These are phyloP conservation scores for Mycena capillaripes DNA, from an alignment of 768 basidiomycete species.

Conservation along the genomic window DNA sequence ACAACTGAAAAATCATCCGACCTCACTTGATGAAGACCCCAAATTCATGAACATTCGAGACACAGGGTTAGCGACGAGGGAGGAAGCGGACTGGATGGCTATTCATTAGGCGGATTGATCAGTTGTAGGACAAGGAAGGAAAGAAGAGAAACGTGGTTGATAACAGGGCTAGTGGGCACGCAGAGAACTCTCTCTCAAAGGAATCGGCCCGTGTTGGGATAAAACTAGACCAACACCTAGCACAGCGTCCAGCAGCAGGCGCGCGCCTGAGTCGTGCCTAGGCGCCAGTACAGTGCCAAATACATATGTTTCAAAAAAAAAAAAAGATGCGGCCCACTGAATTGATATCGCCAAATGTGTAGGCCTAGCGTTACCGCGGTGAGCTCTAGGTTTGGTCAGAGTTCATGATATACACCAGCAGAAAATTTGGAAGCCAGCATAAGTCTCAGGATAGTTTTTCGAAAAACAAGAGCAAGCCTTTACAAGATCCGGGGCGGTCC, in stretches of 20 bases:
- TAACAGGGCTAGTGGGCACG: too few relatives aligned
- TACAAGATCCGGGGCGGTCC: not conserved
- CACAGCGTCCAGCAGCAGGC: not conserved
- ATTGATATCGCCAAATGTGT: not conserved
- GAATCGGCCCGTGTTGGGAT: not conserved
- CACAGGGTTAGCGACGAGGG: too few relatives aligned
- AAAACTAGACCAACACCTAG: not conserved
- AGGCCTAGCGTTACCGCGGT: not conserved
- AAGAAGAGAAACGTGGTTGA: too few relatives aligned
- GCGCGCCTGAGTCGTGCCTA: not conserved
- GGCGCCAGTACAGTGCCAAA: not conserved
- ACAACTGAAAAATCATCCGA: too few relatives aligned
- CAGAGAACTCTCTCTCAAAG: not conserved
- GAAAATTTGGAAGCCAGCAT: not conserved
- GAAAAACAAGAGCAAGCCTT: not conserved
- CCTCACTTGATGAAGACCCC: too few relatives aligned
- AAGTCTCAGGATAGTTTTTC: not conserved
- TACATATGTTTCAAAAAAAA: too few relatives aligned
- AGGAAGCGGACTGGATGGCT: too few relatives aligned
- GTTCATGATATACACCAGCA: not conserved
- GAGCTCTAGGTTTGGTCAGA: not conserved
- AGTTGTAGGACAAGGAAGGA: too few relatives aligned
- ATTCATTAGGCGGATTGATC: too few relatives aligned
- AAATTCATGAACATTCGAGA: too few relatives aligned
- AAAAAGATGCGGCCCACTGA: not conserved